Base-by-base conservation (phyloP, 305 asterid genomes). In the Euphrasia arctica region DNA sequence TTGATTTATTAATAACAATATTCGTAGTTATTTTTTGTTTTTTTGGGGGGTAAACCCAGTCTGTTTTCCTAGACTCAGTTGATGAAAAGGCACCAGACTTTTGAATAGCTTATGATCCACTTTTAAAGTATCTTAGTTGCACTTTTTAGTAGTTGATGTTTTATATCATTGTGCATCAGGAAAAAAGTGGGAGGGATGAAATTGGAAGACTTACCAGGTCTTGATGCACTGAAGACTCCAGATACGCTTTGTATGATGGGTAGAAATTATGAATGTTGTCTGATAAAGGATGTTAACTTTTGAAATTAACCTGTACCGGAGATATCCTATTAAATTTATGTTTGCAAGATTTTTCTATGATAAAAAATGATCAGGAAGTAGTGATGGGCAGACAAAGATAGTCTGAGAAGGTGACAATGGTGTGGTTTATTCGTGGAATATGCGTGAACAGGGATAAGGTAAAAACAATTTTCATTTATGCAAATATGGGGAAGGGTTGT, bases 341-440 rank as follows among this genome's bases (percentile, higher is more conserved):
- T 13, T 28, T 72, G 57, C 67, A 39, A 62, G 39, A 50, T 60
- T 72, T 54, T 77, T 72, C 11, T 65, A 51, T 70, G 55, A 71
- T 84, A 58, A 74, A 70, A 48, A 18, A 18, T 80, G 73, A 55
- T 68, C 82, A 93, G 98, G 98, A 70, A 86, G 85, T 72, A 83
- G 78, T 71, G 95, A 93, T 68, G 98, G 98, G 64, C 97, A 93
- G 83, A 93, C 98, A 54, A 88, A 83, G 82, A 73, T 93, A 52
- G 85, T 93, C 60, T 86, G 97, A 39, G 98, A 90, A 80, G 98
- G 98, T 68, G 98, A 93, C 75, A 90, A 90, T 59, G 97, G 98
- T 10, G 90, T 93, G 80, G 98, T 97, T 55, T 90, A 93, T 78
- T 76, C 95, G 50, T 93, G 99, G 99, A 88, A 86, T 78, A 77